A percentile compares a stretch with the other conserved stretches of the same genome.
phyloP scores from a whole-genome alignment of 2,329 filamentous ascomycete species.

The Aplosporella prunicola region DNA sequence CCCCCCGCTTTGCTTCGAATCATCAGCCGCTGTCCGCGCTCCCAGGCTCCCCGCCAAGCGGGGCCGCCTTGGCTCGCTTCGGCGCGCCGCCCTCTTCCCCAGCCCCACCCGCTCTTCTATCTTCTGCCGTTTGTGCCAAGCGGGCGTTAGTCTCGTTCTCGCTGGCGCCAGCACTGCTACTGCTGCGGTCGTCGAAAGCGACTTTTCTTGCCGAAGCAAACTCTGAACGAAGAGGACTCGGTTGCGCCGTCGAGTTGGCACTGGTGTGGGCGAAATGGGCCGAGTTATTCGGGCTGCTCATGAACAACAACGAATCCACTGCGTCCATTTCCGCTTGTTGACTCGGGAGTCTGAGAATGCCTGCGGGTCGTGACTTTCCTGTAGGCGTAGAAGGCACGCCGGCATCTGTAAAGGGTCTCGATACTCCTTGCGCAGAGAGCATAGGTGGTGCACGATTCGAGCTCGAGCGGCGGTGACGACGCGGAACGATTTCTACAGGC shows the following conservation, averaged over 20 bases:
- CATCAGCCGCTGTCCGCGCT: background rate
- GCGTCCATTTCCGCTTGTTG: conserved; percentile 70
- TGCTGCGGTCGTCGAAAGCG: conserved; percentile 9
- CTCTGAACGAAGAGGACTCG: conserved; percentile 23
- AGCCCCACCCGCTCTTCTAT: conserved; percentile 4
- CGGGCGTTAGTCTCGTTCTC: conserved; percentile 1
- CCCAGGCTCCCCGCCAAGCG: background rate
- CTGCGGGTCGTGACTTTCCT: conserved; percentile 29
- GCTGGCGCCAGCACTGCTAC: conserved; percentile 1
- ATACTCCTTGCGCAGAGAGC: conserved; percentile 20
- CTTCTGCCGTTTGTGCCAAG: background rate
- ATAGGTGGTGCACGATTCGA: conserved; percentile 24
- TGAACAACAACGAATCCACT: conserved; percentile 68
- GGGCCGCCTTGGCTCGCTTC: conserved; percentile 3
- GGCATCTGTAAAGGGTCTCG: conserved; percentile 12
- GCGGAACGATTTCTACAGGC: conserved; percentile 23
- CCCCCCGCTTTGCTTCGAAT: background rate
- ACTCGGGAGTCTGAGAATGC: conserved; percentile 57
- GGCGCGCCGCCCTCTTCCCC: background rate
- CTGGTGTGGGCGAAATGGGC: conserved; percentile 25
- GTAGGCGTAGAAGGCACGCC: conserved; percentile 20
- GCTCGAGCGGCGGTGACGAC: conserved; percentile 28
- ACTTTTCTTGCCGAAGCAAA: conserved; percentile 10
- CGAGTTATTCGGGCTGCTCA: conserved; percentile 69
- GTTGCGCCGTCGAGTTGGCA: conserved; percentile 13